Conservation (phyloP, 306 rosid genomes). For the Gastrolobium villosum region DNA sequence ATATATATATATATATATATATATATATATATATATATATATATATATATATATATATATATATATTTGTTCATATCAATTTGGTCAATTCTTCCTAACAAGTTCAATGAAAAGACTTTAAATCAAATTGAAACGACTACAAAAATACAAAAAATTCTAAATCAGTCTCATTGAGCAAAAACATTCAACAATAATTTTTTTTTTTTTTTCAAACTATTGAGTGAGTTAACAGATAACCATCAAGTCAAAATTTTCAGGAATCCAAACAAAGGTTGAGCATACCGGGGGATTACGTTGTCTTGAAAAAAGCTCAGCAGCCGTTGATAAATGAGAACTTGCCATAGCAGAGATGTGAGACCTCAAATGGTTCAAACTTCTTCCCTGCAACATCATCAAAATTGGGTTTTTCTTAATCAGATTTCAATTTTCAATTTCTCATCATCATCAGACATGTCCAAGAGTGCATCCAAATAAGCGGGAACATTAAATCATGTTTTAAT, state of each 20-base stretch:
- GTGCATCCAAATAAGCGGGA: slow-evolving; percentile 1
- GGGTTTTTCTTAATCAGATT: background rate
- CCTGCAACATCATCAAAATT: slow-evolving; percentile 51
- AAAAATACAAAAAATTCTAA: too few species aligned
- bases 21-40: too few species aligned
- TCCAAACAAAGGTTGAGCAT: slow-evolving; percentile 35
- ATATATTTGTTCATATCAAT: background rate
- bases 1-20: too few species aligned
- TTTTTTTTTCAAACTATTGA: background rate
- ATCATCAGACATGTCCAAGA: too few species aligned
- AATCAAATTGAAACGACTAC: too few species aligned
- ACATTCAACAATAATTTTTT: too few species aligned
- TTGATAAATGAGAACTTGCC: slow-evolving; percentile 60
- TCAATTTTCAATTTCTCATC: background rate
- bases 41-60: too few species aligned
- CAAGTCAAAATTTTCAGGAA: background rate
- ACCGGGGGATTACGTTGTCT: slow-evolving; percentile 57
- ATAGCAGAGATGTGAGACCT: slow-evolving; percentile 63
- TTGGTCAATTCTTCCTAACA: background rate
- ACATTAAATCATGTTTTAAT: slow-evolving; percentile 11
- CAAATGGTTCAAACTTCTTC: slow-evolving; percentile 56
- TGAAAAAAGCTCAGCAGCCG: background rate
- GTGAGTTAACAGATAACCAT: slow-evolving; percentile 8
- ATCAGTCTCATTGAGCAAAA: too few species aligned
- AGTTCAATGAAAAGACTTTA: too few species aligned